Percentiles rank a stretch among this genome's conserved stretches.
Evolutionary conservation across 2,329 filamentous ascomycete species (phyloP).

Genomic region (Akanthomyces uredinophilus): DNA sequence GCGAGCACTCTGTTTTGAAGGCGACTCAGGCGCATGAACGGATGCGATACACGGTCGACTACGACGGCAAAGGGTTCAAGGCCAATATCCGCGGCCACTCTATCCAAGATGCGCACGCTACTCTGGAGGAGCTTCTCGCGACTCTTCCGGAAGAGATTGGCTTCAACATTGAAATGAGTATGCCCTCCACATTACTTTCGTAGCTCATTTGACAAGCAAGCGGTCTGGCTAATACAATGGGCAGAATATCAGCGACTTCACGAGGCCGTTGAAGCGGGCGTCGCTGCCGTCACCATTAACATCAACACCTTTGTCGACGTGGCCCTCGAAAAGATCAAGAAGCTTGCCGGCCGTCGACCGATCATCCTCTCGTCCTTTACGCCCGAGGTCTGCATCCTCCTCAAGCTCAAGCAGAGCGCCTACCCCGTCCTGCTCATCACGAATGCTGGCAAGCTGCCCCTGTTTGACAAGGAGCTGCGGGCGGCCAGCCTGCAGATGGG

Average conservation of each 20-base stretch:
- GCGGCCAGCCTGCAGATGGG: constrained; percentile 32
- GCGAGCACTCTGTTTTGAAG: constrained; percentile 19
- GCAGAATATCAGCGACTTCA: constrained; percentile 36
- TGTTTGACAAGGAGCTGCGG: constrained; percentile 28
- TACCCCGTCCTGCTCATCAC: constrained; percentile 32
- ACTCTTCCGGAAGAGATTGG: constrained; percentile 30
- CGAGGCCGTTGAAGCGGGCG: constrained; percentile 30
- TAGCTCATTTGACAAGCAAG: background rate
- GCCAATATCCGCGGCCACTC: constrained; percentile 35
- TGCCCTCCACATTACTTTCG: background rate
- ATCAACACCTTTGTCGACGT: constrained; percentile 35
- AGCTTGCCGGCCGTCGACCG: constrained; percentile 20
- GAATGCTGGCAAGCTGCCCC: constrained; percentile 26
- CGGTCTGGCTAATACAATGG: background rate
- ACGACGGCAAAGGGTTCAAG: constrained; percentile 33
- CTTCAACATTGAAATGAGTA: constrained; percentile 38
- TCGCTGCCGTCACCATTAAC: constrained; percentile 32
- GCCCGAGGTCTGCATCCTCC: constrained; percentile 30
- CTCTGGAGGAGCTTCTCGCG: constrained; percentile 32
- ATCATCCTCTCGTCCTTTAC: constrained; percentile 34
- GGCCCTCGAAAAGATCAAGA: constrained; percentile 27
- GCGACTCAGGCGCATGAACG: constrained; percentile 24
- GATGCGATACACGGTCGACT: constrained; percentile 35
- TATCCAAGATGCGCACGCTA: constrained; percentile 33
- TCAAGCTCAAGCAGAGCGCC: constrained; percentile 26